Percentiles rank a stretch among this genome's conserved stretches.
These are phyloP conservation scores for Bipolaris sorokiniana DNA, from an alignment of 2,329 filamentous ascomycete species.

Conservation along the genomic window DNA sequence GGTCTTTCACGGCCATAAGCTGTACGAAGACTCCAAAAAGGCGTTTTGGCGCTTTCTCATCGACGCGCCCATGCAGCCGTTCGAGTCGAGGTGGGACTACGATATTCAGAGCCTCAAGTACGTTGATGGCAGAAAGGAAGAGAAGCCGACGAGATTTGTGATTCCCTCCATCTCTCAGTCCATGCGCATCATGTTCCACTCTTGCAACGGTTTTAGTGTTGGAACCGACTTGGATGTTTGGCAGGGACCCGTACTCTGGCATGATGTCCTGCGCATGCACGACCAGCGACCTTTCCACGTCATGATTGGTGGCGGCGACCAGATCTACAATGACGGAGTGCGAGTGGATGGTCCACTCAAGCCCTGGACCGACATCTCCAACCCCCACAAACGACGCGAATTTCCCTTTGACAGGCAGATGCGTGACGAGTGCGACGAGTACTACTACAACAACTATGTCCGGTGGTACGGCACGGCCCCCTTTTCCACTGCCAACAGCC, in stretches of 20 bases:
- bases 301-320: conserved; percentile 90
- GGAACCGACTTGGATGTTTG: conserved; percentile 68
- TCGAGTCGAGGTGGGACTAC: conserved; percentile 82
- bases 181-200: conserved; percentile 74
- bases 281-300: conserved; percentile 66
- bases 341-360: conserved; percentile 81
- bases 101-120: conserved; percentile 70
- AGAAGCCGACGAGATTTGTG: conserved; percentile 55
- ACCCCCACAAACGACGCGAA: conserved; percentile 65
- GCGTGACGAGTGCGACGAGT: conserved; percentile 65
- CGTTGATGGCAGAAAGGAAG: conserved; percentile 54
- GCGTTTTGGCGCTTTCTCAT: conserved; percentile 66
- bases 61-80: conserved; percentile 69
- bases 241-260: conserved; percentile 68
- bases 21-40: conserved; percentile 65
- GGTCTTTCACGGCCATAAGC: conserved; percentile 58
- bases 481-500: conserved; percentile 65
- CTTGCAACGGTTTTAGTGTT: conserved; percentile 71
- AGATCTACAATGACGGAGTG: conserved; percentile 79
- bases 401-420: conserved; percentile 70
- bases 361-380: conserved; percentile 65
- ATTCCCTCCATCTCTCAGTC: conserved; percentile 66
- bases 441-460: conserved; percentile 67
- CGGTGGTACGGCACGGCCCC: conserved; percentile 72
- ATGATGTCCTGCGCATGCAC: conserved; percentile 67